Evolutionary conservation across 306 rosid genomes (phyloP), one percentile per base, ranked within the genome.

Genomic region (Oxytropis ochrocephala): DNA sequence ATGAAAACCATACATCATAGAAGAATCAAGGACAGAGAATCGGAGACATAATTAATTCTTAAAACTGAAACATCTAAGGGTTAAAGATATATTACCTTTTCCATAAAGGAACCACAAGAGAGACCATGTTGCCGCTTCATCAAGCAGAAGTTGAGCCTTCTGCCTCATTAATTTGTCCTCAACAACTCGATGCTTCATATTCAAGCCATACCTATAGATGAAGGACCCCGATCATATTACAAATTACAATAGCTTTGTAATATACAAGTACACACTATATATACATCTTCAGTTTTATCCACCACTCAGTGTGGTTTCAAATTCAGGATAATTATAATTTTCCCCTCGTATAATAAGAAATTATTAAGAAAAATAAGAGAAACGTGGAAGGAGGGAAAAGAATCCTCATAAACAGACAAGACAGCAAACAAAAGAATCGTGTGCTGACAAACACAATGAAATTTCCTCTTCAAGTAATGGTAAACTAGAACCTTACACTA

Each of bases 51-150:
- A 70, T 64, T 70, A 52, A 64, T 65, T 41, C 73, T 21, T 29
- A 56, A 75, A 43, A 43, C 18, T 5, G 49, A 36, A 36, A 60
- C 33, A 74, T 39, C 54, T 13, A 59, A 70, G 81, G 83, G 83
- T 43, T 58, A 50, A 62, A 39, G 75, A 81, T 72, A 71, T 64
- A 88, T 88, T 87, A 24, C 99, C 96, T 91, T 94, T 88, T 75
- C 95, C 99, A 63, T 80, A 94, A 52, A 94, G 96, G 77, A 85
- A 82, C 99, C 99, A 94, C 85, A 94, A 63, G 70, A 94, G 96
- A 64, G 96, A 94, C 99, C 99, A 94, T 2, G 99, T 85, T 50
- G 99, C 99, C 17, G 96, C 99, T 84, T 94, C 99, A 33, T 94
- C 95, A 71, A 94, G 91, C 78, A 94, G 72, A 78, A 85, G 83